Base-by-base conservation (phyloP, 1,284 basidiomycete genomes). In the Coniferiporia weirii region DNA sequence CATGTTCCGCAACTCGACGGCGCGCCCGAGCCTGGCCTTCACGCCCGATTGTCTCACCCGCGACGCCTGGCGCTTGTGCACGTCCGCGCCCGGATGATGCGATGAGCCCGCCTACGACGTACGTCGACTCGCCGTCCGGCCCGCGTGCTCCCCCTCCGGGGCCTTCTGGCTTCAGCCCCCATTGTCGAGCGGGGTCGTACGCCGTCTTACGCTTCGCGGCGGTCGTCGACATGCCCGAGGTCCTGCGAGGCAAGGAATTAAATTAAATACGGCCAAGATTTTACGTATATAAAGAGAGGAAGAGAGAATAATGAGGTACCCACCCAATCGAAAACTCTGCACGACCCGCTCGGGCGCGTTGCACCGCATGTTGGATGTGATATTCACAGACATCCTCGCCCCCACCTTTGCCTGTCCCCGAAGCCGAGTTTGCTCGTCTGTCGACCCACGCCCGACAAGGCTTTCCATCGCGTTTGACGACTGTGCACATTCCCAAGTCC, bases 381-480 rank as follows among this genome's bases (percentile, higher is more conserved):
- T 83, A 98, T 52, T 98, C 93, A 72, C 95, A 98, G 7, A 91
- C 85, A 17, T 87, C 83, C 10, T 70, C 66, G 1, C 75, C 71
- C 8, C 38, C 38, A 40, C 19, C 47, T 8, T 32, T 55, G 6
- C 35, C 47, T 22, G 38, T 51, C 5, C 8, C 12, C 10, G 48
- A 40, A n/a, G 40, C 45, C 13, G 20, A 50, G 64, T 87, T 87
- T 61, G 87, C 81, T 58, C 84, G 85, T 73, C 84, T 86, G 73
- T 98, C 95, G 57, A 87, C 90, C 94, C 95, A 98, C 49, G 83
- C 81, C 9, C 82, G 83, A 67, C 96, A 98, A 0, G 79, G 68
- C 55, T 87, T 86, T 1, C 94, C 94, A 61, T 97, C 92, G 46
- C 83, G 80, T 68, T 86, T 88, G 45, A 78, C 70, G 4, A 91